Conservation (phyloP, 2,329 filamentous ascomycete genomes). For the Penicillium sp. region DNA sequence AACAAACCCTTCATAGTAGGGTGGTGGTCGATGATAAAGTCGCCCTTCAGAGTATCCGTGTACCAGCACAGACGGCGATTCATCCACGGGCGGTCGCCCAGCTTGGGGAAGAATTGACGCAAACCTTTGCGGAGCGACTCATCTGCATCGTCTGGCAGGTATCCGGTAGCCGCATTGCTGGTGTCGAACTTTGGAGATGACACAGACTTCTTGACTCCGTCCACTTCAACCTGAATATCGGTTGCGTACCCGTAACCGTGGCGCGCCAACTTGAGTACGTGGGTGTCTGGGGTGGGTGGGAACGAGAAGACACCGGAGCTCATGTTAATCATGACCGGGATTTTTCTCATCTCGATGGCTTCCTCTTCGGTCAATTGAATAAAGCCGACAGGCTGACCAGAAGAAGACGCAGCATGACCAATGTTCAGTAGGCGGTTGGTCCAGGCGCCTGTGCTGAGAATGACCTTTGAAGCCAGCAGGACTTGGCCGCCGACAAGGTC, state of each 20-base stretch:
- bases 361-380: slow-evolving; percentile 70
- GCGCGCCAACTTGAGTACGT: slow-evolving; percentile 64
- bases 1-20: slow-evolving; percentile 57
- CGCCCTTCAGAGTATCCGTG: slow-evolving; percentile 66
- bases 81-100: slow-evolving; percentile 60
- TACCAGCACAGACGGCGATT: slow-evolving; percentile 72
- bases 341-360: slow-evolving; percentile 60
- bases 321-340: slow-evolving; percentile 60
- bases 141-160: slow-evolving; percentile 56
- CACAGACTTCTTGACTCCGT: slow-evolving; percentile 25
- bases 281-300: slow-evolving; percentile 47
- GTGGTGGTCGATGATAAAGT: slow-evolving; percentile 70
- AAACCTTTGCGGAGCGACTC: slow-evolving; percentile 61
- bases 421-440: slow-evolving; percentile 73
- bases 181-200: slow-evolving; percentile 40
- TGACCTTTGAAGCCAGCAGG: slow-evolving; percentile 67
- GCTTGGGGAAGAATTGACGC: slow-evolving; percentile 59
- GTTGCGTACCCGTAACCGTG: slow-evolving; percentile 64
- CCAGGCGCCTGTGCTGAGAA: slow-evolving; percentile 85
- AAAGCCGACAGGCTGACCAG: slow-evolving; percentile 77
- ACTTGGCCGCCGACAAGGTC: slow-evolving; percentile 51
- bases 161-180: slow-evolving; percentile 42
- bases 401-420: slow-evolving; percentile 70
- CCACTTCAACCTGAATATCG: slow-evolving; percentile 32
- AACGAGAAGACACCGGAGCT: slow-evolving; percentile 52